phyloP scores from a whole-genome alignment of 2,329 filamentous ascomycete genomes.

The Coleophoma cylindrospora region DNA sequence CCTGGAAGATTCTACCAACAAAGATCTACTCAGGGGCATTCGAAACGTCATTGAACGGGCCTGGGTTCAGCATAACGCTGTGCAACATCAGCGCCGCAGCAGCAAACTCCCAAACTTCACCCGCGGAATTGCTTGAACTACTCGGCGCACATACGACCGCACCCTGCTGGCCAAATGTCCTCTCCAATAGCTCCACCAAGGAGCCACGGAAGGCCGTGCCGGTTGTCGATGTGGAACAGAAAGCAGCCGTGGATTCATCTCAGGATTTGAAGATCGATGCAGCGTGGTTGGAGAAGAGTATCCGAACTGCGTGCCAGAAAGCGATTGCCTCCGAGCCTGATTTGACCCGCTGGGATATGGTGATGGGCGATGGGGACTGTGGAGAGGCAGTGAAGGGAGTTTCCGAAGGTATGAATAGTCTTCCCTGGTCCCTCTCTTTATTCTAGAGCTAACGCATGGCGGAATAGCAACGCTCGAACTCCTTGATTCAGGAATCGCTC shows the following conservation, averaged over 20 bases:
- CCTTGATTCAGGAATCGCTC: constrained; percentile 23
- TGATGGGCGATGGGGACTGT: constrained; percentile 30
- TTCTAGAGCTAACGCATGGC: too few species aligned
- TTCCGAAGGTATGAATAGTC: constrained; percentile 9
- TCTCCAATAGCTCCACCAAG: constrained; percentile 19
- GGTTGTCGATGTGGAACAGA: constrained; percentile 14
- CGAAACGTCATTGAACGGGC: constrained; percentile 49
- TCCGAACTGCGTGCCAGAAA: constrained; percentile 26
- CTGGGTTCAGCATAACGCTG: constrained; percentile 50
- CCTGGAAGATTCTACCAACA: constrained; percentile 41
- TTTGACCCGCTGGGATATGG: constrained; percentile 27
- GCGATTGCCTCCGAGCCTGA: constrained; percentile 29
- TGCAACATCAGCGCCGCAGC: constrained; percentile 40
- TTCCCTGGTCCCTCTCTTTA: not conserved
- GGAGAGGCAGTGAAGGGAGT: constrained; percentile 25
- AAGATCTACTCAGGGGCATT: constrained; percentile 43
- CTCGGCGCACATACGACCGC: constrained; percentile 46
- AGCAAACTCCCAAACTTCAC: constrained; percentile 14
- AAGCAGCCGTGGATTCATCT: constrained; percentile 6
- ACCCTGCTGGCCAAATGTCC: constrained; percentile 20
- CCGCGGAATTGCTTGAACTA: constrained; percentile 37
- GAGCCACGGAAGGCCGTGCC: constrained; percentile 1
- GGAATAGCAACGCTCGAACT: constrained; percentile 21
- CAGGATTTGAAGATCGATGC: constrained; percentile 24
- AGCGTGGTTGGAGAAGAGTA: constrained; percentile 17